Base-by-base conservation (phyloP, 2,329 filamentous ascomycete genomes). In the Monosporascus ibericus region DNA sequence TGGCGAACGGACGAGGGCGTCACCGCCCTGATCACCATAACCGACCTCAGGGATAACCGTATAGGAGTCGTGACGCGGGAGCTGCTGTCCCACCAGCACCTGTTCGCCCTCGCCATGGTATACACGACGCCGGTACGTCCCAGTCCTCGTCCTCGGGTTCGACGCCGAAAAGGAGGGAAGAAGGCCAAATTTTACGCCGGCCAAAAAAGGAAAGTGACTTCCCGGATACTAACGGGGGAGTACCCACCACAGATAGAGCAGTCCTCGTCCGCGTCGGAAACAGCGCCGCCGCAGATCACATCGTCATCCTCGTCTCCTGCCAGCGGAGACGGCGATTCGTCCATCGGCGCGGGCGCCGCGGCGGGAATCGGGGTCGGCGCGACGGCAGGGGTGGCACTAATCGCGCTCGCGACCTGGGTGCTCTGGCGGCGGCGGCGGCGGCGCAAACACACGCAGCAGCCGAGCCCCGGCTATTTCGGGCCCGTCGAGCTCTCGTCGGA, bases 31-130 rank as follows among this genome's bases (percentile, higher is more conserved):
- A 46, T 25, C 5, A 60, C 57, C 17, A 44, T 44, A 27, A 57
- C 58, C 5, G 50, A 54, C 25, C 49, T 62, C 17, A 25, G 14
- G 17, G 6, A 34, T 18, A 53, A 53, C 49, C 48, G 48, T 7
- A 17, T 51, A 11, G 22, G 11, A 0, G 20, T 51, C 6, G 51
- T 49, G 48, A 48, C 44, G 39, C 46, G 50, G 48, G 18, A 7
- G 6, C 39, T 38, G 24, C 44, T 18, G 9, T 47, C 47, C 3
- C 18, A 47, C 9, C 44, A 48, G 37, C 60, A 61, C 36, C 44
- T 61, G 6, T 54, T 55, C 44, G 60, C 60, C 11, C 30, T 61
- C 15, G 58, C 55, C 7, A 44, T 61, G 37, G 52, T 61, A 40
- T 61, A 60, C 49, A 56, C 55, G 25, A 49, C 53, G 44, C 58